These are phyloP conservation scores for Juglanconis sp. DNA, from an alignment of 2,329 filamentous ascomycete species.

Conservation along the genomic window DNA sequence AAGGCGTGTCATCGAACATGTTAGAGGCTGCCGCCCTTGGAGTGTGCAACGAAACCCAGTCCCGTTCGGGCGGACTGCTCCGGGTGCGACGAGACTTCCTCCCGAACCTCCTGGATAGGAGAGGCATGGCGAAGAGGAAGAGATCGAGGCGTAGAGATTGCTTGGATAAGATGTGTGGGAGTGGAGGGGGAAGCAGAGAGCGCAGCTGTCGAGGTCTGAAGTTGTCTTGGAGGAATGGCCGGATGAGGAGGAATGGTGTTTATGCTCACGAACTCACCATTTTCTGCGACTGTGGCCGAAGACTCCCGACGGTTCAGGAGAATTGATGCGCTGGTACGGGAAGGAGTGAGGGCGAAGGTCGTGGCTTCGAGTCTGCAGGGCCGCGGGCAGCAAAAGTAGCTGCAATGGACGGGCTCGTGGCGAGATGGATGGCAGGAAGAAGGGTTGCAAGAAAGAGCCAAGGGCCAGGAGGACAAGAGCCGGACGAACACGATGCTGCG, in stretches of 20 bases:
- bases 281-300: background rate
- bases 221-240: conserved; percentile 2
- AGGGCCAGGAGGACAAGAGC: background rate
- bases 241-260: background rate
- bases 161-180: conserved; percentile 9
- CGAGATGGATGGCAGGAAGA: background rate
- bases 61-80: conserved; percentile 10
- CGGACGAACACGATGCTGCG: too few relatives aligned
- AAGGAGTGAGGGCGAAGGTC: conserved; percentile 4
- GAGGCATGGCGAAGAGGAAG: conserved; percentile 8
- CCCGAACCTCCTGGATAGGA: conserved; percentile 2
- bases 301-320: conserved; percentile 4
- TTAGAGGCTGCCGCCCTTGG: conserved; percentile 9
- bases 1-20: conserved; percentile 32
- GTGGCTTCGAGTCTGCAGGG: background rate
- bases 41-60: conserved; percentile 6
- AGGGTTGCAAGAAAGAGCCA: background rate
- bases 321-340: background rate
- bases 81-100: conserved; percentile 15
- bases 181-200: background rate
- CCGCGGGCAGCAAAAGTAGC: conserved; percentile 8
- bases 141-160: background rate
- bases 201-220: background rate
- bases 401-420: conserved; percentile 4
- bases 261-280: conserved; percentile 16